These are phyloP conservation scores for Pichia phayaonensis DNA, from an alignment of 805 yeast species.

Conservation along the genomic window DNA sequence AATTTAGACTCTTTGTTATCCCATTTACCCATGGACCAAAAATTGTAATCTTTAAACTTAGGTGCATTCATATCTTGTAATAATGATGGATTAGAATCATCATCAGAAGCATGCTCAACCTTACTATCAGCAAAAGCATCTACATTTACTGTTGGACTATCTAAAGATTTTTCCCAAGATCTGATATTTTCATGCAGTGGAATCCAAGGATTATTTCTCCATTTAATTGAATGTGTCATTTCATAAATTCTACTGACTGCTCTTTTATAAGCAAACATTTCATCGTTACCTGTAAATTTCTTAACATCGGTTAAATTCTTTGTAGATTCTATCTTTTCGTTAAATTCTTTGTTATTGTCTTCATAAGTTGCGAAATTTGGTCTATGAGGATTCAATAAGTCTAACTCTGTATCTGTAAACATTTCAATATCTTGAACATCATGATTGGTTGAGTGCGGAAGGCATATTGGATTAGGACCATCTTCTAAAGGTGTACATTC, in stretches of 20 bases:
- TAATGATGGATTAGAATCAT: not conserved
- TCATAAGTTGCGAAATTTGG: conserved; percentile 63
- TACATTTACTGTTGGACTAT: not conserved
- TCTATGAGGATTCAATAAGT: conserved; percentile 54
- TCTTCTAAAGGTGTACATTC: conserved; percentile 14
- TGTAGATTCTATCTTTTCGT: conserved; percentile 15
- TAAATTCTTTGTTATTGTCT: conserved; percentile 33
- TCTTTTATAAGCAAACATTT: conserved; percentile 62
- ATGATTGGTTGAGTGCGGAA: not conserved
- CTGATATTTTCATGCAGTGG: conserved; percentile 46
- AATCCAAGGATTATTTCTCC: conserved; percentile 50
- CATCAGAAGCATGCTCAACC: not conserved
- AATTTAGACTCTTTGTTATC: conserved; percentile 37
- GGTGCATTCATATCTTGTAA: conserved; percentile 30
- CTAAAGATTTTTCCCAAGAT: conserved; percentile 43
- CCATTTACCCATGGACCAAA: conserved; percentile 69
- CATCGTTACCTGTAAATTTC: conserved; percentile 72
- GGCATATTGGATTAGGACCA: conserved; percentile 7
- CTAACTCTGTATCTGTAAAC: conserved; percentile 58
- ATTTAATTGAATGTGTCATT: conserved; percentile 29
- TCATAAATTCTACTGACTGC: conserved; percentile 57
- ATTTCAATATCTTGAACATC: conserved; percentile 52
- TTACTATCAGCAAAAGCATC: too few species aligned
- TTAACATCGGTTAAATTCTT: conserved; percentile 40
- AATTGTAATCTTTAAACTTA: conserved; percentile 37